Base-by-base conservation (phyloP, 2,329 filamentous ascomycete genomes). In the Raffaelea arxii region DNA sequence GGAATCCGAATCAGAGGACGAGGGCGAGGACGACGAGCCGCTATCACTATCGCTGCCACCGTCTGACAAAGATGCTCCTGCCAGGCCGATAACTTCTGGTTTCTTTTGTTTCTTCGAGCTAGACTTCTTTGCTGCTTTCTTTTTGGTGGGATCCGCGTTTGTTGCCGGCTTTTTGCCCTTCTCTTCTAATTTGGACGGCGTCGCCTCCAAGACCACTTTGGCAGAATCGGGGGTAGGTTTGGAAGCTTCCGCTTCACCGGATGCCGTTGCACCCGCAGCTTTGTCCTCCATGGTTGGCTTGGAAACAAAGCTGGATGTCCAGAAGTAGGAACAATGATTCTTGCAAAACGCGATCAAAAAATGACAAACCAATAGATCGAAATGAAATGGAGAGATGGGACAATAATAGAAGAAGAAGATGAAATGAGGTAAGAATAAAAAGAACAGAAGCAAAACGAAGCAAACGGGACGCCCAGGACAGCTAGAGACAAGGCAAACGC, bases 121-220 rank as follows among this genome's bases (percentile, higher is more conserved):
- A 14, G 44, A 35, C 42, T 59, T 61, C 36, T 58, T 59, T n/a
- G 51, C 46, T 1, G 40, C 14, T 47, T 64, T 62, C 44, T 60
- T 41, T 10, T 40, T 55, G 6, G 55, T 19, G 16, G 40, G 46
- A 21, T 53, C 43, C 44, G 27, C 16, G 19, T 25, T 54, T 58
- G 25, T 56, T 43, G 19, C 61, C 62, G 2, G 32, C 7, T 5
- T 36, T 18, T 9, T n/a, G n/a, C n/a, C n/a, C n/a, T 46, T 42
- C 5, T 56, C 55, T 6, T 48, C 35, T 10, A 50, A 16, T 40
- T 59, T 58, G 22, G 50, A 40, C 41, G 39, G n/a, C n/a, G n/a
- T n/a, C n/a, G n/a, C n/a, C n/a, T n/a, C n/a, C n/a, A n/a, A n/a
- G n/a, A 18, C 16, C 14, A 6, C 32, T 36, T 36, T 36, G 14